phyloP scores from a whole-genome alignment of 1,284 basidiomycete species.

The Flammula alnicola region DNA sequence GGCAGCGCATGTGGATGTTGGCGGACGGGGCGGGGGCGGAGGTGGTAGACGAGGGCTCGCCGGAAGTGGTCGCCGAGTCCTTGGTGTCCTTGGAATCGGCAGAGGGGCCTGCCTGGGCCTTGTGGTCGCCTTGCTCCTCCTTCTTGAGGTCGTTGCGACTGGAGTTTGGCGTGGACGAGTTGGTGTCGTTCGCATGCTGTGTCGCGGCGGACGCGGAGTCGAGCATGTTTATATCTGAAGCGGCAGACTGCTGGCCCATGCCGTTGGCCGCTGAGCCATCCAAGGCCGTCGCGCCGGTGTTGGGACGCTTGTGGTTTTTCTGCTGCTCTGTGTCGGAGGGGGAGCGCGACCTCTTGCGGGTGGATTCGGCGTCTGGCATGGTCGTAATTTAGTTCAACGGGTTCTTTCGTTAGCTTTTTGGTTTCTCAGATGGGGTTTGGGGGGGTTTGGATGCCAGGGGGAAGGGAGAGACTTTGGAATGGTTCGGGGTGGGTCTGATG shows the following conservation, averaged over 20 bases:
- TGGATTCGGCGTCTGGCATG: slow-evolving; percentile 82
- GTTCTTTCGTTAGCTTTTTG: slow-evolving; percentile 28
- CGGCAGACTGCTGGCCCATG: slow-evolving; percentile 49
- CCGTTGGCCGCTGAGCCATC: slow-evolving; percentile 60
- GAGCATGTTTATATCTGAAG: slow-evolving; percentile 65
- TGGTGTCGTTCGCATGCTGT: slow-evolving; percentile 47
- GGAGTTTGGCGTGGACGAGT: slow-evolving; percentile 44
- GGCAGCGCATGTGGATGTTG: slow-evolving; percentile 90
- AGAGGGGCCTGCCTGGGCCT: slow-evolving; percentile 28
- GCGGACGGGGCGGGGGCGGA: slow-evolving; percentile 57
- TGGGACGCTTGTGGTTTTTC: slow-evolving; percentile 80
- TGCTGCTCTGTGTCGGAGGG: slow-evolving; percentile 80
- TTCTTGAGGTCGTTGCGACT: slow-evolving; percentile 39
- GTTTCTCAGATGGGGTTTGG: no score
- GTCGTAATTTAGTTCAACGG: slow-evolving; percentile 54
- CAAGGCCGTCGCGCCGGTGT: slow-evolving; percentile 69
- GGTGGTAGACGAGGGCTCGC: slow-evolving; percentile 49
- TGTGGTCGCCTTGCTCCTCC: slow-evolving; percentile 35
- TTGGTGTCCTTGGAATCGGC: slow-evolving; percentile 33
- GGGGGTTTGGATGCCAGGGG: slow-evolving; percentile 43
- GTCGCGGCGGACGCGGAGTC: slow-evolving; percentile 47
- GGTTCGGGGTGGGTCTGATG: slow-evolving; percentile 43
- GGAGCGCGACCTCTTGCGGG: slow-evolving; percentile 84
- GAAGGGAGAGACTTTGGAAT: slow-evolving; percentile 46
- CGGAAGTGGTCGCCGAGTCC: slow-evolving; percentile 42